phyloP scores from a whole-genome alignment of 2,329 filamentous ascomycete species.

The Trichophyton equinum region DNA sequence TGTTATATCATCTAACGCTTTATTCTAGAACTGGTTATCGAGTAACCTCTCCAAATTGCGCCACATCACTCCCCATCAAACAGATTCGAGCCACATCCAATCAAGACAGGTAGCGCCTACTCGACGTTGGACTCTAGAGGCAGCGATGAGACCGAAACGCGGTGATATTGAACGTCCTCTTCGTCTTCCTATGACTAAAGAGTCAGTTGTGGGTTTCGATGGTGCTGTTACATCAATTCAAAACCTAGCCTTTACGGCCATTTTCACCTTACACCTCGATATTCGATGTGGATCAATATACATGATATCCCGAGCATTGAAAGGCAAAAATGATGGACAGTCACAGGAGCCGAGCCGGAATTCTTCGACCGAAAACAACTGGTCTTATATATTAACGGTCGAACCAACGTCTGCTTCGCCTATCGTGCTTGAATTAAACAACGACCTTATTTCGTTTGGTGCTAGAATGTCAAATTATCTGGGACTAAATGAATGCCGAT shows the following conservation, averaged over 20 bases:
- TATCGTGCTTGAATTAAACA: slow-evolving; percentile 69
- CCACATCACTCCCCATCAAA: slow-evolving; percentile 69
- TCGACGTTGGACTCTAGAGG: slow-evolving; percentile 72
- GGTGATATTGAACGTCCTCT: slow-evolving; percentile 50
- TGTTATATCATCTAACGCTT: neutral
- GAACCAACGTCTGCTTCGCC: slow-evolving; percentile 40
- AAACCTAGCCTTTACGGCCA: slow-evolving; percentile 62
- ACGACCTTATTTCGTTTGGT: slow-evolving; percentile 74
- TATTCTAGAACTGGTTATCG: slow-evolving; percentile 64
- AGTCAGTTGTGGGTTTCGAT: slow-evolving; percentile 80
- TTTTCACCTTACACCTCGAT: slow-evolving; percentile 80
- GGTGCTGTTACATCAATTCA: slow-evolving; percentile 72
- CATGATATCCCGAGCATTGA: slow-evolving; percentile 55
- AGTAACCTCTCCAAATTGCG: slow-evolving; percentile 70
- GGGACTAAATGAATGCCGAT: slow-evolving; percentile 55
- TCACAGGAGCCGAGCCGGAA: slow-evolving; percentile 21
- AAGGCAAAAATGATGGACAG: slow-evolving; percentile 38
- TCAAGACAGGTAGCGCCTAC: slow-evolving; percentile 40
- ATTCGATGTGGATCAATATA: slow-evolving; percentile 74
- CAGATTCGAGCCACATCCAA: slow-evolving; percentile 43
- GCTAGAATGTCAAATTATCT: slow-evolving; percentile 65
- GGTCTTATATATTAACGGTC: slow-evolving; percentile 32
- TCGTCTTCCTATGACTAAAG: slow-evolving; percentile 75
- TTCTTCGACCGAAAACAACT: slow-evolving; percentile 52
- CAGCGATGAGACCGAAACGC: slow-evolving; percentile 45